A percentile compares a stretch with the other conserved stretches of the same genome.
Conservation (phyloP, 768 basidiomycete genomes). For the Albatrellus ellisii region DNA sequence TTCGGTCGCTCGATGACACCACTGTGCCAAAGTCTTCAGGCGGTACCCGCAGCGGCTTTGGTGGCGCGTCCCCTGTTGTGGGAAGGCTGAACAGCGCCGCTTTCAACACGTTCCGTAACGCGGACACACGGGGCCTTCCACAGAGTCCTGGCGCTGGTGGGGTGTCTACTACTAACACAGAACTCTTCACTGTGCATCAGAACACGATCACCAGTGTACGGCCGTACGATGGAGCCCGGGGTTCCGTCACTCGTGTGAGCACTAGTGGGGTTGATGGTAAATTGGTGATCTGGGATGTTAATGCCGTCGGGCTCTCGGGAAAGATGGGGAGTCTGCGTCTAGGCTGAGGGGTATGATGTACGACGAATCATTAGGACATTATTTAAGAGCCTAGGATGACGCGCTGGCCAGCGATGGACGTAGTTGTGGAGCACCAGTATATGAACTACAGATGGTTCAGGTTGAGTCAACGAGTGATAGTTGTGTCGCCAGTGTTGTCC, state of each 20-base stretch:
- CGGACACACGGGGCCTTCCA: slow-evolving; percentile 61
- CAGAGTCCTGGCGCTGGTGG: slow-evolving; percentile 21
- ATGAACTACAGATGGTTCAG: background rate
- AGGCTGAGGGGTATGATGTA: slow-evolving; percentile 12
- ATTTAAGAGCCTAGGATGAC: no score
- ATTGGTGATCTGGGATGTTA: slow-evolving; percentile 84
- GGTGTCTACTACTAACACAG: slow-evolving; percentile 39
- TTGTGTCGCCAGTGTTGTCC: slow-evolving; percentile 5
- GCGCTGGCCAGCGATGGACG: no score
- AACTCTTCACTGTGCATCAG: slow-evolving; percentile 86
- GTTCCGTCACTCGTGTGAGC: slow-evolving; percentile 61
- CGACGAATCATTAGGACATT: background rate
- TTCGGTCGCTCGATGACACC: slow-evolving; percentile 81
- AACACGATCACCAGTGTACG: slow-evolving; percentile 95
- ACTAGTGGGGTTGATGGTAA: slow-evolving; percentile 92
- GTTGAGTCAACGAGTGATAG: slow-evolving; percentile 6
- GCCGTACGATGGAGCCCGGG: slow-evolving; percentile 49
- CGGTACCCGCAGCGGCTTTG: slow-evolving; percentile 31
- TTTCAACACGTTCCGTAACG: slow-evolving; percentile 87
- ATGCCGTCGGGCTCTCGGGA: slow-evolving; percentile 37
- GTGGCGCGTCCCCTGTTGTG: slow-evolving; percentile 32
- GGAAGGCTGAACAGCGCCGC: slow-evolving; percentile 80
- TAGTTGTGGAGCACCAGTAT: no score
- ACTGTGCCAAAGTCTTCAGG: slow-evolving; percentile 31
- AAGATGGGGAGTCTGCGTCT: slow-evolving; percentile 29